Evolutionary conservation across 768 basidiomycete species (phyloP).

Genomic region (Hypholoma sublateritium): DNA sequence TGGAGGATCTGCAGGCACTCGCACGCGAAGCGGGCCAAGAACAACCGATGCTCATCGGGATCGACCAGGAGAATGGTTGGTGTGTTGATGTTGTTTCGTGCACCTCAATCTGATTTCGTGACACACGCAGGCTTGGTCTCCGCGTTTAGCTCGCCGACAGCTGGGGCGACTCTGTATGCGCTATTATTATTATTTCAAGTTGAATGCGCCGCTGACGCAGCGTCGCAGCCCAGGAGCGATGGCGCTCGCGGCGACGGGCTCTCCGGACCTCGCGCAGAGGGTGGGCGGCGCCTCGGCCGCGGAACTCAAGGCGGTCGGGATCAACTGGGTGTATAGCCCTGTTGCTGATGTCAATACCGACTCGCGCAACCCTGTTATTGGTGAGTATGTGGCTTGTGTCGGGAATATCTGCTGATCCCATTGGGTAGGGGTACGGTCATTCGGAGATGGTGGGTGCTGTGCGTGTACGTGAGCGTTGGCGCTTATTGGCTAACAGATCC

Average conservation of each 20-base stretch:
- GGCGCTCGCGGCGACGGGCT: conserved; percentile 61
- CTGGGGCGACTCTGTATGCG: conserved; percentile 69
- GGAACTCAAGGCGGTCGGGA: conserved; percentile 60
- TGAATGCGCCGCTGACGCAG: not conserved
- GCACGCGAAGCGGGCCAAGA: conserved; percentile 58
- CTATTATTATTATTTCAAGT: not conserved
- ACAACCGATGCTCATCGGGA: conserved; percentile 62
- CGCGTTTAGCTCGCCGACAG: conserved; percentile 55
- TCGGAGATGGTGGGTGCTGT: conserved; percentile 54
- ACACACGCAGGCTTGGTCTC: conserved; percentile 59
- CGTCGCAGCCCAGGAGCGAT: conserved; percentile 65
- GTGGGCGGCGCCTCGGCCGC: conserved; percentile 47
- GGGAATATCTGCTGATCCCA: not conserved
- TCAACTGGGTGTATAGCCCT: conserved; percentile 73
- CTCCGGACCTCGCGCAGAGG: conserved; percentile 42
- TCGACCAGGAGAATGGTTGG: conserved; percentile 72
- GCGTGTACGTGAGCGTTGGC: not conserved
- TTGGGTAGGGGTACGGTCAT: conserved; percentile 63
- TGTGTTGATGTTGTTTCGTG: not conserved
- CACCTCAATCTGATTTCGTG: not conserved
- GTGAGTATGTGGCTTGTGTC: conserved; percentile 29
- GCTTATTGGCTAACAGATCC: conserved; percentile 44
- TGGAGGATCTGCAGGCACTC: conserved; percentile 49
- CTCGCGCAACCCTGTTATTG: conserved; percentile 68
- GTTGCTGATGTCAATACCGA: conserved; percentile 77